Conservation (phyloP, 441 rosid species). For the Mallotus repandus region DNA sequence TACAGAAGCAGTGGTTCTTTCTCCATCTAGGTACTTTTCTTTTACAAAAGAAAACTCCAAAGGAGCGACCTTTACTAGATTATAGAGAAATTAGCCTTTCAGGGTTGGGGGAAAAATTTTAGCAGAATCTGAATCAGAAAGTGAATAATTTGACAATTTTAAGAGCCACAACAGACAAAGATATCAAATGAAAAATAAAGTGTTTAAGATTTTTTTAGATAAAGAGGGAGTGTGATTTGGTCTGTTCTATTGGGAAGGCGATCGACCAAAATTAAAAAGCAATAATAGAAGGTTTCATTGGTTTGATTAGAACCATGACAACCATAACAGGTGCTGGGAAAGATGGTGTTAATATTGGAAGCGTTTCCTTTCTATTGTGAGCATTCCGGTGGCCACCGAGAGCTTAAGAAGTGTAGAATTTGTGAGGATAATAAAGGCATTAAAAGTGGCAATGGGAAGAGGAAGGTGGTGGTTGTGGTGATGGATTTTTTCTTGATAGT, state of each 20-base stretch:
- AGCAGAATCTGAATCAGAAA: not conserved
- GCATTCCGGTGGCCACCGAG: too few species aligned
- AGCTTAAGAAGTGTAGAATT: too few species aligned
- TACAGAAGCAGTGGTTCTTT: conserved; percentile 54
- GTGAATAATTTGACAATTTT: not conserved
- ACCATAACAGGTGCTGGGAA: too few species aligned
- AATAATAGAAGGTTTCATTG: too few species aligned
- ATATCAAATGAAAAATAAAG: not conserved
- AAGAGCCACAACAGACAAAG: not conserved
- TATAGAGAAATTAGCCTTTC: not conserved
- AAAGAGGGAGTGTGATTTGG: conserved; percentile 2
- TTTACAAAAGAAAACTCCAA: not conserved
- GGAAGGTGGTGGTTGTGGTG: too few species aligned
- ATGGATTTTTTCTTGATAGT: too few species aligned
- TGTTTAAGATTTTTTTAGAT: not conserved
- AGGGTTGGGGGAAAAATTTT: not conserved
- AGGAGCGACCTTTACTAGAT: not conserved
- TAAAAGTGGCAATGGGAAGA: too few species aligned
- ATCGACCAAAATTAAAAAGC: too few species aligned
- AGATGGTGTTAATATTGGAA: too few species aligned
- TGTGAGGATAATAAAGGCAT: too few species aligned
- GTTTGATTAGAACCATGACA: too few species aligned
- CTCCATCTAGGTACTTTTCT: conserved; percentile 38
- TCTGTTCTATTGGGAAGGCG: not conserved
- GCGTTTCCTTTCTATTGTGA: too few species aligned